Percentiles rank a stretch among this genome's conserved stretches.
phyloP scores from a whole-genome alignment of 805 yeast genomes.

The Candida arabinofermentans region DNA sequence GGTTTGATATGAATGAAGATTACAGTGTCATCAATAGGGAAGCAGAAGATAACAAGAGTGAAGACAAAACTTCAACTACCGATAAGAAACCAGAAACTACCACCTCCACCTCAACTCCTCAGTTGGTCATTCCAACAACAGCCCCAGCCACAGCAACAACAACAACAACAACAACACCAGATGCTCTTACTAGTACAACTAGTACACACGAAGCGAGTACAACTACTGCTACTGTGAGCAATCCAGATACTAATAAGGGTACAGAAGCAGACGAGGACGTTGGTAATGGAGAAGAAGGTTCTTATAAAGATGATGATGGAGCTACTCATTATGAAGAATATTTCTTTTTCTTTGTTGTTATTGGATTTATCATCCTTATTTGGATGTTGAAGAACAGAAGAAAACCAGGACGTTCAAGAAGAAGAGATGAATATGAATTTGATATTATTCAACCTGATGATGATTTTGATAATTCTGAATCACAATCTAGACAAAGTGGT shows the following conservation, averaged over 20 bases:
- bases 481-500: conserved; percentile 9
- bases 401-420: conserved; percentile 40
- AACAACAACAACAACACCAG: conserved; percentile 6
- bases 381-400: conserved; percentile 37
- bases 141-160: too few relatives aligned
- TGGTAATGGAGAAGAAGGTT: conserved; percentile 19
- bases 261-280: conserved; percentile 10
- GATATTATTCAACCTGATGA: conserved; percentile 60
- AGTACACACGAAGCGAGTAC: conserved; percentile 2
- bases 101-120: too few relatives aligned
- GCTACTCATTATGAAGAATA: conserved; percentile 54
- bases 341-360: conserved; percentile 51
- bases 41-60: conserved; percentile 8
- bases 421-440: conserved; percentile 71
- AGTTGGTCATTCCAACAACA: too few relatives aligned
- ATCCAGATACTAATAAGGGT: conserved; percentile 10
- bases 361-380: conserved; percentile 50
- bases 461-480: conserved; percentile 18
- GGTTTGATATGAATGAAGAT: conserved; percentile 48
- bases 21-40: conserved; percentile 35
- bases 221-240: conserved; percentile 10
- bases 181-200: neutral
- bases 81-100: too few relatives aligned
- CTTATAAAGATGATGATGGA: conserved; percentile 13
- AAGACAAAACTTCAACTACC: neutral